A percentile compares a stretch with the other conserved stretches of the same genome.
phyloP scores from a whole-genome alignment of 2,329 filamentous ascomycete genomes.

The Hymenoscyphus scutula region DNA sequence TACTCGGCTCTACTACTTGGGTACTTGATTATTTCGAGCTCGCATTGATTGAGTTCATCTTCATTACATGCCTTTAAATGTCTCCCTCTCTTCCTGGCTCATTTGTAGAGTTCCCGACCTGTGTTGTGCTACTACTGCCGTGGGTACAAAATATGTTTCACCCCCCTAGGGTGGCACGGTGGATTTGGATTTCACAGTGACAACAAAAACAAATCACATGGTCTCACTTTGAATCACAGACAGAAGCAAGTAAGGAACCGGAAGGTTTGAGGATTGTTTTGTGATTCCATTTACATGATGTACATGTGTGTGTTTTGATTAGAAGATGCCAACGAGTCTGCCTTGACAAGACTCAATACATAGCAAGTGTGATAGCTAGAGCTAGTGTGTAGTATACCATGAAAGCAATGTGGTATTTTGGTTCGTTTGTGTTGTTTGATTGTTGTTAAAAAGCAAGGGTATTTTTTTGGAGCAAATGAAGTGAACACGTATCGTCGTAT shows the following conservation, averaged over 20 bases:
- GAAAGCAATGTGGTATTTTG: neutral
- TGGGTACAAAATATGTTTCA: neutral
- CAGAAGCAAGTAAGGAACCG: neutral
- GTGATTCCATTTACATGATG: neutral
- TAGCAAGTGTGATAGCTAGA: constrained; percentile 1
- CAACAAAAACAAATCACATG: neutral
- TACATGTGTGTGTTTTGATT: neutral
- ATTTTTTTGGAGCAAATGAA: neutral
- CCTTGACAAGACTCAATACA: constrained; percentile 1
- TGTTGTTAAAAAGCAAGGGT: neutral
- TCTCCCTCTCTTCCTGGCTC: no score
- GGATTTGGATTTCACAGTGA: no score
- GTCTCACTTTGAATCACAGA: neutral
- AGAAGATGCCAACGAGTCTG: neutral
- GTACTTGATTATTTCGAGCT: no score
- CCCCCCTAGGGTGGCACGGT: neutral
- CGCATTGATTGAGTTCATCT: no score
- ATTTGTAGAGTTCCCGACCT: no score
- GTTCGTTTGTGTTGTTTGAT: neutral
- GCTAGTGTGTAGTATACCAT: constrained; percentile 3
- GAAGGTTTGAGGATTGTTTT: neutral
- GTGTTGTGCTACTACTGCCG: no score
- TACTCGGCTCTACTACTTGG: no score
- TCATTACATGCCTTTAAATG: no score
- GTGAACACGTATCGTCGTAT: neutral